These are phyloP conservation scores for Raffaelea arxii DNA, from an alignment of 2,329 filamentous ascomycete species.

Conservation along the genomic window DNA sequence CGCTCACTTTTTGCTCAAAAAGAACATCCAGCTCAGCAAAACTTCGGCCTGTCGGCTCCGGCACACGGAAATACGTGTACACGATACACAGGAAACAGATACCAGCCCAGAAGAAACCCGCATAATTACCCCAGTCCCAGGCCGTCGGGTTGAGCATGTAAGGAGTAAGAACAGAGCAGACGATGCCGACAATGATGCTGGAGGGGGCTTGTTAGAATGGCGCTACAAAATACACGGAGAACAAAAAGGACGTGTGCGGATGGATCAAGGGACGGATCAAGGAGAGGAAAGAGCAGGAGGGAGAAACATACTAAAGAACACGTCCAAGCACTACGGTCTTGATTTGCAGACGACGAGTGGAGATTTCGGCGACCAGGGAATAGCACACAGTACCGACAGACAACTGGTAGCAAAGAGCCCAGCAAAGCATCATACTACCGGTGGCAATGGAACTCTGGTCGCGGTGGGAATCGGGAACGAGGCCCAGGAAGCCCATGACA, in stretches of 20 bases:
- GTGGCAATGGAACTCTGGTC: conserved; percentile 61
- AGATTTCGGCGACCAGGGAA: conserved; percentile 77
- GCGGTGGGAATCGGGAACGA: conserved; percentile 53
- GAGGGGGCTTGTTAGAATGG: background rate
- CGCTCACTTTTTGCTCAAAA: conserved; percentile 64
- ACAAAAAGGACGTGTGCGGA: background rate
- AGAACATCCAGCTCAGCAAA: conserved; percentile 82
- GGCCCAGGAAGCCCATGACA: conserved; percentile 73
- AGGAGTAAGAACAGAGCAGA: conserved; percentile 73
- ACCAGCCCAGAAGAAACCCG: conserved; percentile 82
- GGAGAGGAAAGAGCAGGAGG: background rate
- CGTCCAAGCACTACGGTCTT: conserved; percentile 53
- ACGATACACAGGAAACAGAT: conserved; percentile 73
- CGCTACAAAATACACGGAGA: background rate
- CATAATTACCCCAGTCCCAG: conserved; percentile 83
- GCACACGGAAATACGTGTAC: conserved; percentile 73
- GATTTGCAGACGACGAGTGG: conserved; percentile 73
- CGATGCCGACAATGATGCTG: conserved; percentile 66
- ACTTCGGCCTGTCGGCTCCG: conserved; percentile 68
- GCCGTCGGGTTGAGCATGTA: conserved; percentile 86
- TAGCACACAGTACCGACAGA: conserved; percentile 86
- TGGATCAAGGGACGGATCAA: background rate
- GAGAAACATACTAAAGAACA: conserved; percentile 9
- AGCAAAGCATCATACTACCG: conserved; percentile 75
- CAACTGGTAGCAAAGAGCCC: conserved; percentile 76